phyloP scores from a whole-genome alignment of 768 basidiomycete genomes.

The Agrocybe pediades region DNA sequence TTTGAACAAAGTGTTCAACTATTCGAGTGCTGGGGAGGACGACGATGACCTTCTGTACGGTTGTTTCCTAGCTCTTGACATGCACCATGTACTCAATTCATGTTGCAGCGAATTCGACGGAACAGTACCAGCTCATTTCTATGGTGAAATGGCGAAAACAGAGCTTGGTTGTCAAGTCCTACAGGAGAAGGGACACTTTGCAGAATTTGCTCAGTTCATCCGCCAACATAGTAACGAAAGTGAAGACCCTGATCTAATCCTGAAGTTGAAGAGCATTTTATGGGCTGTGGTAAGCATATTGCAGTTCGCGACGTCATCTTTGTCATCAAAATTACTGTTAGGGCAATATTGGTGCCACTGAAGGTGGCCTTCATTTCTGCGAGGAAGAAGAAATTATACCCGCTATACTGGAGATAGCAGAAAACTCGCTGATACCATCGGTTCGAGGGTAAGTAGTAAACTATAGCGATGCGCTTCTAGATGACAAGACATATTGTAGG shows the following conservation, averaged over 20 bases:
- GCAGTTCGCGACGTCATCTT: not conserved
- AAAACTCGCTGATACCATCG: conserved; percentile 85
- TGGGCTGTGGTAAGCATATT: conserved; percentile 87
- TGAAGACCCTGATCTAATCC: conserved; percentile 79
- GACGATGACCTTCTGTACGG: conserved; percentile 62
- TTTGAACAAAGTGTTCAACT: conserved; percentile 76
- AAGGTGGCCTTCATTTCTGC: conserved; percentile 90
- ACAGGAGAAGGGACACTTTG: conserved; percentile 87
- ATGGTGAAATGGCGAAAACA: conserved; percentile 97
- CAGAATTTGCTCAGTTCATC: conserved; percentile 89
- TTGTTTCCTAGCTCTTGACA: not conserved
- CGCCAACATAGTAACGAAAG: conserved; percentile 84
- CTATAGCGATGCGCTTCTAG: not conserved
- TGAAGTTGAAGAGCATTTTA: conserved; percentile 90
- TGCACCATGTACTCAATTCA: not conserved
- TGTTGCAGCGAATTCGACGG: conserved; percentile 71
- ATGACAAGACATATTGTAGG: conserved; percentile 39
- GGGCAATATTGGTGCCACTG: conserved; percentile 93
- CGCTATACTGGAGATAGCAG: conserved; percentile 87
- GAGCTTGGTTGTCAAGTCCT: conserved; percentile 91
- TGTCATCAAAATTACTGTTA: conserved; percentile 27
- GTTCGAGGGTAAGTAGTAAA: conserved; percentile 81
- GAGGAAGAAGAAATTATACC: conserved; percentile 96
- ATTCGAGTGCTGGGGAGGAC: conserved; percentile 57
- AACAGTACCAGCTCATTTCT: conserved; percentile 92